Percentiles rank a stretch among this genome's conserved stretches.
Conservation (phyloP, 306 rosid species). For the Dicorynia guianensis region DNA sequence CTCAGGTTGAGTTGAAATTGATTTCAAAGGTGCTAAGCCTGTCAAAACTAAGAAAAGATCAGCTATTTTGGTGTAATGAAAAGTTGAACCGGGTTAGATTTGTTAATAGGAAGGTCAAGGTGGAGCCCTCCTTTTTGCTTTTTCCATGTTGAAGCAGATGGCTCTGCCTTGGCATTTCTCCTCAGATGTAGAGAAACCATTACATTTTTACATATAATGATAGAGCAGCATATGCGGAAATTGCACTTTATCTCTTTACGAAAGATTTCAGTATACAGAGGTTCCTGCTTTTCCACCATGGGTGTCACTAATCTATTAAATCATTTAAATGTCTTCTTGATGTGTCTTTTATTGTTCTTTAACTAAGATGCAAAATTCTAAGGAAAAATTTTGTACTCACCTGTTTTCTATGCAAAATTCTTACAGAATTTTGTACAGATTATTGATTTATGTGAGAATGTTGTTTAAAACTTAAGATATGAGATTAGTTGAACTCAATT, state of each 20-base stretch:
- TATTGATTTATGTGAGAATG: too few relatives aligned
- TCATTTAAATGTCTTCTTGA: too few relatives aligned
- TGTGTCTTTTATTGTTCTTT: too few relatives aligned
- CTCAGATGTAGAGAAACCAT: constrained; percentile 12
- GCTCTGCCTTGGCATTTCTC: background rate
- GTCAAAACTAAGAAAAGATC: constrained; percentile 70
- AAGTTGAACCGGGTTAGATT: constrained; percentile 63
- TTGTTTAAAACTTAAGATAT: too few relatives aligned
- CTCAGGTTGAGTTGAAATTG: constrained; percentile 80
- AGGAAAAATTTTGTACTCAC: too few relatives aligned
- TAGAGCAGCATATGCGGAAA: constrained; percentile 37
- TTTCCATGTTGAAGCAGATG: constrained; percentile 68
- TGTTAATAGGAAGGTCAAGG: constrained; percentile 59
- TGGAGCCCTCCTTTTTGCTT: constrained; percentile 76
- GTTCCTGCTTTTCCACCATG: constrained; percentile 28
- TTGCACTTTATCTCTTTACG: too few relatives aligned
- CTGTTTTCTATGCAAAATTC: too few relatives aligned
- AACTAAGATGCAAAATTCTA: too few relatives aligned
- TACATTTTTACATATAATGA: constrained; percentile 20
- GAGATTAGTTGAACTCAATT: too few relatives aligned
- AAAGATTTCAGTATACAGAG: constrained; percentile 24
- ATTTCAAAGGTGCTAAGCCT: constrained; percentile 74
- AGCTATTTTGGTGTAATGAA: constrained; percentile 72
- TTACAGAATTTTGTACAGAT: too few relatives aligned
- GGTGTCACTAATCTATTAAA: background rate